Percentiles rank a stretch among this genome's conserved stretches.
Evolutionary conservation across 176 grass and related monocot species (phyloP).

Genomic region (Panicum miliaceum): DNA sequence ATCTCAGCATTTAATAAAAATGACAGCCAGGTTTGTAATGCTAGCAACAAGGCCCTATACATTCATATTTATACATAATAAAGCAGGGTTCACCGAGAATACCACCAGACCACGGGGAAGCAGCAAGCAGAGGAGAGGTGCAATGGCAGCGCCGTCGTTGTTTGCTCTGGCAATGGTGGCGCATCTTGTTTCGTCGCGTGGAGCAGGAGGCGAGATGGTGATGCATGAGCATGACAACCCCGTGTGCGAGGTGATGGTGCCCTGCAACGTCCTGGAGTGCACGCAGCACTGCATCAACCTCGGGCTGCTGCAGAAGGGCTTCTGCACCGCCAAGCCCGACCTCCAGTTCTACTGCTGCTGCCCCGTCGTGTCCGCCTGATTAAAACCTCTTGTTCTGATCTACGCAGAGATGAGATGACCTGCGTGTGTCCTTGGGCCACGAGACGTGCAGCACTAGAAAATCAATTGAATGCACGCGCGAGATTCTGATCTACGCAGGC

Average conservation of each 20-base stretch:
- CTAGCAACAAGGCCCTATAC: background rate
- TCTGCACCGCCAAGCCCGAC: background rate
- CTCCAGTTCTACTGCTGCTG: slow-evolving; percentile 2
- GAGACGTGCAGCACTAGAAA: no score
- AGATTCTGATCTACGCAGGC: no score
- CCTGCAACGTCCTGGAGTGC: background rate
- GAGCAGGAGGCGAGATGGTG: no score
- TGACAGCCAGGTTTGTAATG: no score
- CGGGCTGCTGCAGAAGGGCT: background rate
- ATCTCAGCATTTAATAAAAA: background rate
- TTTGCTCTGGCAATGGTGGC: background rate
- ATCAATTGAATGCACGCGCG: no score
- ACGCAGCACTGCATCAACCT: background rate
- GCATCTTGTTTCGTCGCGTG: background rate
- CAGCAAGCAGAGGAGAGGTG: no score
- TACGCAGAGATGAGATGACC: no score
- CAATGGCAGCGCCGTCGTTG: background rate
- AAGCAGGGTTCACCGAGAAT: background rate
- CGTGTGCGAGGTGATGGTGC: slow-evolving; percentile 7
- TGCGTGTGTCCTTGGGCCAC: no score
- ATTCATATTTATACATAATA: no score
- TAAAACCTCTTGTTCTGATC: no score
- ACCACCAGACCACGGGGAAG: no score
- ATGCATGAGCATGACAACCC: no score
- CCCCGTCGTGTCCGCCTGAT: background rate